Percentiles rank a stretch among this genome's conserved stretches.
Conservation (phyloP, 192 early-diverging fungal genomes). For the Glomus cerebriforme region DNA sequence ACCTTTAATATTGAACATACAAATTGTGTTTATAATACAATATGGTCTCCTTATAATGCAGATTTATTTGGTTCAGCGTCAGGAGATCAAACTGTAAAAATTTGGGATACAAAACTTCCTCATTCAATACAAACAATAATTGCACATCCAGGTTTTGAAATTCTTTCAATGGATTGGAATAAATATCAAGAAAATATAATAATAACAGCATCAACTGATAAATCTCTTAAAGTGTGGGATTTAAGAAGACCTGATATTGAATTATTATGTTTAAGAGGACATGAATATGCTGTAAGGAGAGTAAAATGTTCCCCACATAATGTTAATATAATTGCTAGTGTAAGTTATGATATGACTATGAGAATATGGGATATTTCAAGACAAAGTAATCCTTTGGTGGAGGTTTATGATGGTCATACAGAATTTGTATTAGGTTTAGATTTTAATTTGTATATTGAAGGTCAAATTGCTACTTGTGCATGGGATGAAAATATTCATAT, state of each 20-base stretch:
- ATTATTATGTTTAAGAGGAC: constrained; percentile 74
- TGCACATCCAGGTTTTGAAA: constrained; percentile 80
- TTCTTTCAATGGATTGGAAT: constrained; percentile 95
- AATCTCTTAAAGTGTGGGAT: constrained; percentile 91
- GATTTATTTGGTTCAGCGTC: constrained; percentile 86
- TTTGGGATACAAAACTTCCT: constrained; percentile 88
- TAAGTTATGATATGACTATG: constrained; percentile 96
- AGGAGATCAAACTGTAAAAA: constrained; percentile 86
- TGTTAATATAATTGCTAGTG: constrained; percentile 77
- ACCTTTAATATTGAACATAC: constrained; percentile 86
- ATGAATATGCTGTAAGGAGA: constrained; percentile 90
- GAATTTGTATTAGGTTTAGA: constrained; percentile 98
- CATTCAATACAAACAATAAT: constrained; percentile 63
- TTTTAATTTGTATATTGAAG: constrained; percentile 85
- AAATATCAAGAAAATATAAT: constrained; percentile 86
- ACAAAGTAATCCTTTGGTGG: constrained; percentile 53
- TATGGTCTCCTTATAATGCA: constrained; percentile 80
- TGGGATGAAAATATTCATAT: constrained; percentile 93
- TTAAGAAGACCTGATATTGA: constrained; percentile 74
- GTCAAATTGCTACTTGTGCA: constrained; percentile 87
- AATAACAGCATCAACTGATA: constrained; percentile 90
- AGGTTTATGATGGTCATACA: constrained; percentile 82
- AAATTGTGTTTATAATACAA: constrained; percentile 88
- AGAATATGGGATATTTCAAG: constrained; percentile 82
- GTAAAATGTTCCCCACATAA: constrained; percentile 93